A percentile compares a stretch with the other conserved stretches of the same genome.
Conservation (phyloP, 345 rosid genomes). For the Lumnitzera littorea region DNA sequence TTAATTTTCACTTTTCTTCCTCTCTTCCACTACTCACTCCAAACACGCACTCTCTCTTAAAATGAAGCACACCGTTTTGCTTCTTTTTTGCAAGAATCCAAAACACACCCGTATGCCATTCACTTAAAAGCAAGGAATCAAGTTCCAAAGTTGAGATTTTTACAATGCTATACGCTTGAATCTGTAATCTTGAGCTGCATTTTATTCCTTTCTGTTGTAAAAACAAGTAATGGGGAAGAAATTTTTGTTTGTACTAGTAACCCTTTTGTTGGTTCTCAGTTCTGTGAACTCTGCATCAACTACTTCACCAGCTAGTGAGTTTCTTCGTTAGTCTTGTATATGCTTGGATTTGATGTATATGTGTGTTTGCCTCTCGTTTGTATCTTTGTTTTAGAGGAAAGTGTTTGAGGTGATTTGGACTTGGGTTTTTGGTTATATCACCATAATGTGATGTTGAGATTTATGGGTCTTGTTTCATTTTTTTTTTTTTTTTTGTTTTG, state of each 20-base stretch:
- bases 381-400: neutral
- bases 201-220: constrained; percentile 6
- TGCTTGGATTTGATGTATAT: neutral
- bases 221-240: constrained; percentile 43
- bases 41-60: neutral
- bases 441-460: no score
- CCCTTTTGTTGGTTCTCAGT: constrained; percentile 43
- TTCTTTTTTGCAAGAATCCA: neutral
- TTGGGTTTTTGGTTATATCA: neutral
- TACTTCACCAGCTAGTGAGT: constrained; percentile 87
- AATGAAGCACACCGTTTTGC: no score
- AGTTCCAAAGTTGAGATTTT: constrained; percentile 1
- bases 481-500: neutral
- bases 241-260: constrained; percentile 31
- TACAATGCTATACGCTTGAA: constrained; percentile 16
- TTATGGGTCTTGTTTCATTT: constrained; percentile 2
- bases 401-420: neutral
- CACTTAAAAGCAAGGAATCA: neutral
- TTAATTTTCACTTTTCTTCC: constrained; percentile 2
- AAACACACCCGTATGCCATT: constrained; percentile 11
- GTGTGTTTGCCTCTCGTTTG: neutral
- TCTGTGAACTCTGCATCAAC: constrained; percentile 59
- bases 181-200: constrained; percentile 6
- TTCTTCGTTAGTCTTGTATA: neutral
- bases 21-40: constrained; percentile 4